These are phyloP conservation scores for Ocimum tenuiflorum DNA, from an alignment of 257 asterid species.

Conservation along the genomic window DNA sequence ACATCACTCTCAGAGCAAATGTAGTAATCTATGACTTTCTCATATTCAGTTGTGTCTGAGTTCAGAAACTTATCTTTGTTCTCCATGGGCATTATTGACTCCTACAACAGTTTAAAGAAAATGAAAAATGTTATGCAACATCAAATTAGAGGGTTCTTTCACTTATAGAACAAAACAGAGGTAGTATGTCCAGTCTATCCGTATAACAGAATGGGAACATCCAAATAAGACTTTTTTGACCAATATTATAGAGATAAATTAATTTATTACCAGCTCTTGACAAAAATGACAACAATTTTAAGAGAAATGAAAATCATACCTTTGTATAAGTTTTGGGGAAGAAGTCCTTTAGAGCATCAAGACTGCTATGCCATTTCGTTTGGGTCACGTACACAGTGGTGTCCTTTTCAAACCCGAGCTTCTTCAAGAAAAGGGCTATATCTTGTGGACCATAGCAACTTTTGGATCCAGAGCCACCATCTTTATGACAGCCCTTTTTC, in stretches of 20 bases:
- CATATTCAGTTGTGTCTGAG: conserved; percentile 33
- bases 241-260: background rate
- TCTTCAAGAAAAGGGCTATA: conserved; percentile 56
- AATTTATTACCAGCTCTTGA: background rate
- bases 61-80: conserved; percentile 33
- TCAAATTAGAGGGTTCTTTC: background rate
- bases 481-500: conserved; percentile 68
- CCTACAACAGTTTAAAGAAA: conserved; percentile 42
- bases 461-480: conserved; percentile 49
- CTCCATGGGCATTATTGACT: conserved; percentile 57
- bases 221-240: background rate
- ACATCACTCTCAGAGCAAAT: conserved; percentile 41
- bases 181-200: background rate
- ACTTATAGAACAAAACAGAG: background rate
- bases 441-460: conserved; percentile 76
- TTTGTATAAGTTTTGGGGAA: conserved; percentile 76
- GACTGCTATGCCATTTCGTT: conserved; percentile 77
- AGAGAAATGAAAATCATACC: conserved; percentile 32
- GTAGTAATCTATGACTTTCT: conserved; percentile 45
- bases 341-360: conserved; percentile 57
- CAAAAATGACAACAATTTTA: background rate
- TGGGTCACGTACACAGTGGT: conserved; percentile 73
- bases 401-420: conserved; percentile 72
- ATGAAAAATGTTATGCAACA: background rate
- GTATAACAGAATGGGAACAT: background rate